These are phyloP conservation scores for Pythium phragmitis DNA, from an alignment of 352 stramenopile genomes.

Conservation along the genomic window DNA sequence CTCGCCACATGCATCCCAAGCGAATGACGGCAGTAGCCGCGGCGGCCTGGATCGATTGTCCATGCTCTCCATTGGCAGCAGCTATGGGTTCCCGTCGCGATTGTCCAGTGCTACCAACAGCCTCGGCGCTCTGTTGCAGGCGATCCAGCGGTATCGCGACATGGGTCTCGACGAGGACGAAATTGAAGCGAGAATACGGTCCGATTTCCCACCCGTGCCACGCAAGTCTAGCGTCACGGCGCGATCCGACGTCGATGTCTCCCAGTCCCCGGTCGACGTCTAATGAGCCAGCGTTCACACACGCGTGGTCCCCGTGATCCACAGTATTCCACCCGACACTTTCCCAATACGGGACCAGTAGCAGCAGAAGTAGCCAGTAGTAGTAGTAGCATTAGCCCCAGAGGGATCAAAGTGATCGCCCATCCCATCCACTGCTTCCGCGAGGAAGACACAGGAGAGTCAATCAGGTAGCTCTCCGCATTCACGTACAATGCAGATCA, in stretches of 20 bases:
- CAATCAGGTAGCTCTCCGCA: conserved; percentile 3
- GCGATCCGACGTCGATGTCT: conserved; percentile 9
- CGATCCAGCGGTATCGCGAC: conserved; percentile 63
- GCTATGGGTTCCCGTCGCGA: conserved; percentile 50
- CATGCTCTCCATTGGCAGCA: conserved; percentile 53
- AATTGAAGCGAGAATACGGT: conserved; percentile 62
- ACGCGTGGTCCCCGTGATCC: background rate
- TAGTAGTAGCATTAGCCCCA: background rate
- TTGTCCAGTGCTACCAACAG: conserved; percentile 60
- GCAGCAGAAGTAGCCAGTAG: conserved; percentile 1
- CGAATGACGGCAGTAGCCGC: conserved; percentile 8
- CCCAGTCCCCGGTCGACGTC: conserved; percentile 20
- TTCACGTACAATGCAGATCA: background rate
- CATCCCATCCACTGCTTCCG: background rate
- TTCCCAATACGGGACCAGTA: background rate
- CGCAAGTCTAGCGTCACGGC: conserved; percentile 38
- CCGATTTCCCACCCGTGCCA: conserved; percentile 59
- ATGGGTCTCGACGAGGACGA: conserved; percentile 59
- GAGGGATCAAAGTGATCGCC: background rate
- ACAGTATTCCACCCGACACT: background rate
- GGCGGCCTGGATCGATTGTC: conserved; percentile 27
- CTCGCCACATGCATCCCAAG: conserved; percentile 5
- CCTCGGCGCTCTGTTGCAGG: conserved; percentile 55
- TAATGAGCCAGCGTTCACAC: background rate
- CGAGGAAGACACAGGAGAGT: background rate